Evolutionary conservation across 2,329 filamentous ascomycete species (phyloP), one percentile per base, ranked within the genome.

Genomic region (Aspergillus aculeatus): DNA sequence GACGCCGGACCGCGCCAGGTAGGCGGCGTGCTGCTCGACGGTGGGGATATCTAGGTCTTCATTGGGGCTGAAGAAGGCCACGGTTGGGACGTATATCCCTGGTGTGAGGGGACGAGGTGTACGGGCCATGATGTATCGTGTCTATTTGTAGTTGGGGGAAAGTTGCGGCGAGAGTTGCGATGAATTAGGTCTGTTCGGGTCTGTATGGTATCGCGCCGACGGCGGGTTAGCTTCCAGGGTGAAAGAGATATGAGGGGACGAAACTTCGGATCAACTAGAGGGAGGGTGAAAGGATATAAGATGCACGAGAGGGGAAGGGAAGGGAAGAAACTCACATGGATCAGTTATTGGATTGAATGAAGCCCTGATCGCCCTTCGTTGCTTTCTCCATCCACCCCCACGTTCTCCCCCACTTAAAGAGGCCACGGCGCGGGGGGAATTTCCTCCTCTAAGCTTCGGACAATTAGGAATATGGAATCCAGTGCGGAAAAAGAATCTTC

Each of bases 61-160:
- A 50, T 77, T 78, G 23, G 79, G 80, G 57, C 89, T 80, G 73
- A 92, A 92, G 79, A 92, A 91, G 73, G 87, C 88, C 68, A 90
- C 82, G 19, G 89, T 91, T 26, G 89, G 89, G 51, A 90, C 88
- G 70, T 91, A 91, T 66, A 91, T 83, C 54, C 86, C 86, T 24
- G 74, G 73, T 31, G 64, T 64, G 58, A 78, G 70, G 44, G 74
- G 67, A 47, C 72, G 72, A 16, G 41, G 4, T 4, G 44, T 50
- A 44, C 58, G 54, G 59, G 65, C 65, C 68, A 71, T 73, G 47
- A 16, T 35, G 59, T 12, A 55, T 32, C 47, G 12, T 29, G 54
- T 23, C 4, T 23, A 4, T 23, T 4, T 23, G 23, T 23, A 4
- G 23, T 10, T 50, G 41, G 23, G 38, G 44, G n/a, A 31, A 32